A percentile compares a stretch with the other conserved stretches of the same genome.
phyloP scores from a whole-genome alignment of 441 rosid species.

The Gossypium aridum region DNA sequence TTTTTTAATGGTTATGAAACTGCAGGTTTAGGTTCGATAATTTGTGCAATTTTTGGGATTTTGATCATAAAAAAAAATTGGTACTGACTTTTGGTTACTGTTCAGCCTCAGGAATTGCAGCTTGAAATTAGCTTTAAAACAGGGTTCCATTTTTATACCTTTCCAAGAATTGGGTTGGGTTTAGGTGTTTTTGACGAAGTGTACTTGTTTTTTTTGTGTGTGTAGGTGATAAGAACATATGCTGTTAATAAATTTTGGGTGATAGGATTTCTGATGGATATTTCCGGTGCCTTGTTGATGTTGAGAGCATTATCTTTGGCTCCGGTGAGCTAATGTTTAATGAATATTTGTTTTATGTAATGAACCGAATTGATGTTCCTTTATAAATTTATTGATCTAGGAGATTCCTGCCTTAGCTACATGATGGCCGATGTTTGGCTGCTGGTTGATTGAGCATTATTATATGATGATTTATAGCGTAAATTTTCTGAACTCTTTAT shows the following conservation, averaged over 20 bases:
- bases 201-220: not conserved
- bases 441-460: not conserved
- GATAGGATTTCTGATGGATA: conserved; percentile 87
- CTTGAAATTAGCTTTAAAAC: not conserved
- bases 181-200: not conserved
- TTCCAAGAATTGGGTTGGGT: not conserved
- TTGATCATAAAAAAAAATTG: not conserved
- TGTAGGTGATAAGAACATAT: conserved; percentile 86
- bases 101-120: not conserved
- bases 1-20: not conserved
- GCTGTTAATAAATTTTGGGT: conserved; percentile 79
- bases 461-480: conserved; percentile 6
- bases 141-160: not conserved
- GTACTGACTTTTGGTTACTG: not conserved
- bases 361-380: not conserved
- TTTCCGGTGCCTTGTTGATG: conserved; percentile 89
- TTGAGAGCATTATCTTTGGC: conserved; percentile 83
- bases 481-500: not conserved
- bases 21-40: not conserved
- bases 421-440: not conserved
- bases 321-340: conserved; percentile 41
- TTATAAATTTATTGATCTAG: not conserved
- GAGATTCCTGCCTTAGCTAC: not conserved
- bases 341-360: not conserved
- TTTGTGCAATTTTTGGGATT: not conserved